Percentiles rank a stretch among this genome's conserved stretches.
phyloP scores from a whole-genome alignment of 169 alveolate genomes.

The Plasmodium gonderi region DNA sequence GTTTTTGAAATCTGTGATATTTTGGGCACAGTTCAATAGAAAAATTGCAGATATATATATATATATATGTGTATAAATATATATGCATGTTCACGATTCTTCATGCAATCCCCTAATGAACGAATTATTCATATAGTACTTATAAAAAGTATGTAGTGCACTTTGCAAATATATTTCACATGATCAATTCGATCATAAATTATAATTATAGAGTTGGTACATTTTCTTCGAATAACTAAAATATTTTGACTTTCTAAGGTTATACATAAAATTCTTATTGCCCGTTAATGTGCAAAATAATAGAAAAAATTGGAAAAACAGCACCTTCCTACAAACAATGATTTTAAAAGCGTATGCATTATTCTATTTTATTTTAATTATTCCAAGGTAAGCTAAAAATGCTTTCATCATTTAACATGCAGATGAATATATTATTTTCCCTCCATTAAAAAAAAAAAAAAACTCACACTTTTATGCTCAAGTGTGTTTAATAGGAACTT shows the following conservation, averaged over 20 bases:
- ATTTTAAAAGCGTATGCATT: background rate
- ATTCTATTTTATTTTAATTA: background rate
- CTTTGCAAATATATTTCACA: background rate
- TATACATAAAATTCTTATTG: background rate
- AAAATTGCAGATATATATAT: background rate
- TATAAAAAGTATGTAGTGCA: background rate
- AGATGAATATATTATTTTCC: slow-evolving; percentile 4
- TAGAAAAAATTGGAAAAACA: background rate
- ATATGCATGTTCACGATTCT: background rate
- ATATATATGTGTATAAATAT: background rate
- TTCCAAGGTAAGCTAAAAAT: background rate
- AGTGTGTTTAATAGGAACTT: background rate
- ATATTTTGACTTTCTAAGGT: background rate
- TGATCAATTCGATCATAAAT: background rate
- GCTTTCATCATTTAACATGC: background rate
- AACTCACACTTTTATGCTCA: background rate
- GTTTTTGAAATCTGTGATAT: background rate
- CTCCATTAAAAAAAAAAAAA: background rate
- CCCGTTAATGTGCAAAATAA: background rate
- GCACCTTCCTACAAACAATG: background rate
- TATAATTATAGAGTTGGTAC: background rate
- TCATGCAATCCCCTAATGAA: background rate
- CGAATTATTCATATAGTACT: background rate
- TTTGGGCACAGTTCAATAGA: background rate
- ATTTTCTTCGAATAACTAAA: background rate